Evolutionary conservation across 2,329 filamentous ascomycete genomes (phyloP), one percentile per base, ranked within the genome.

Genomic region (Aureobasidium mangrovei): DNA sequence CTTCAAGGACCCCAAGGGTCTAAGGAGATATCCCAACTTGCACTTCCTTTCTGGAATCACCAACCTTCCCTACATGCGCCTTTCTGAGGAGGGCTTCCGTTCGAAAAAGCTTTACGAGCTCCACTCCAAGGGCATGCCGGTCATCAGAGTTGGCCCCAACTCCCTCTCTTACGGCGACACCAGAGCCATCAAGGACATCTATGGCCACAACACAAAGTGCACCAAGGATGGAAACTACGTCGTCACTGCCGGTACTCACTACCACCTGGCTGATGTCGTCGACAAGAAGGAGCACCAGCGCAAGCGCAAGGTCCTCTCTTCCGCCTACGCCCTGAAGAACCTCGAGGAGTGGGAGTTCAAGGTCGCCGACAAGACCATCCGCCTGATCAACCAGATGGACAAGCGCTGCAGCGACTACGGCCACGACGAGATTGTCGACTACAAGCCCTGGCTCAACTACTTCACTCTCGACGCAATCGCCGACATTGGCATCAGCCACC

Each of bases 1-100:
- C 59, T 68, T 74, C 57, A 62, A 63, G 18, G 74, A 77, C 56
- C 61, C 66, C 0, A 76, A 76, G 68, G 73, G 74, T 6, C 68
- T 79, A 2, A 70, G 76, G 6, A 71, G 69, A 60, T 78, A 74
- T 46, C 73, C 74, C 5, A 72, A 70, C 56, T 63, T 77, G 53
- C 66, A 66, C 18, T 58, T 65, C 4, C 66, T 76, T 10, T 71
- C 74, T 0, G 74, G 73, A 9, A 67, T 77, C 33, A 72, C 72
- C 4, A 70, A 72, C 46, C 57, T 77, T 0, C 67, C 72, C 0
- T 77, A 72, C 61, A 72, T 74, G 63, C 58, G 70, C 6, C 62
- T 74, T 35, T 69, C 74, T 3, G 65, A 69, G 9, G 60, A 64
- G 12, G 72, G 69, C 0, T 71, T 71, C 57, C 72, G 74, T 27